Base-by-base conservation (phyloP, 2,329 filamentous ascomycete genomes). In the Immersiporthe knoxdaviesiana region DNA sequence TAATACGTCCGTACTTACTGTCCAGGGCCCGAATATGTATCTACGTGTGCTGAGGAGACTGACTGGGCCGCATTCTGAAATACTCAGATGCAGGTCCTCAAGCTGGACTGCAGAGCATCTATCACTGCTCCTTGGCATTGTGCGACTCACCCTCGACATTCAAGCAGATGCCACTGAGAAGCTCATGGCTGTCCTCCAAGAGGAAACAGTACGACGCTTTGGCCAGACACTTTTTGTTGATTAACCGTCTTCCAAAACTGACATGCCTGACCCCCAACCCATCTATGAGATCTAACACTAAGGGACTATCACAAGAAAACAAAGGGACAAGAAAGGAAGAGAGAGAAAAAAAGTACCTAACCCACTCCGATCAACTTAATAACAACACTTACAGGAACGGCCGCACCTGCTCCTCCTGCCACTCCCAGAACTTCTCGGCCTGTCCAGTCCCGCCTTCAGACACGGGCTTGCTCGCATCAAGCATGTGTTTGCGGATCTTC, bases 361-460 rank as follows among this genome's bases (percentile, higher is more conserved):
- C n/a, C 50, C 10, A 5, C n/a, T 27, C n/a, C 50, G 14, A 27
- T 14, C 4, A 8, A 24, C 14, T 63, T 21, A 4, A 1, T 12
- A 50, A 63, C 16, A 32, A 66, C n/a, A 18, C 27, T 39, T 56
- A 54, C 41, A 67, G 7, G 32, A 61, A 64, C n/a, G 37, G 67
- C 44, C 77, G 75, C 24, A 81, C 72, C 50, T 83, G 80, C 21
- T 78, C 76, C 67, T 82, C 77, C 0, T 76, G 78, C 82, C 81
- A 84, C 4, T 78, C 73, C 81, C 80, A 83, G 62, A 82, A 82
- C 61, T 76, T 75, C 64, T 76, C 73, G 0, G 75, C 78, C 24
- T 74, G 74, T 1, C 80, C 81, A 5, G 74, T 78, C 1, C 81
- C 81, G 1, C 81, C 80, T 59, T 83, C 80, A 1, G 74, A 73